Evolutionary conservation across 441 rosid genomes (phyloP).

Genomic region (Melastoma candidum): DNA sequence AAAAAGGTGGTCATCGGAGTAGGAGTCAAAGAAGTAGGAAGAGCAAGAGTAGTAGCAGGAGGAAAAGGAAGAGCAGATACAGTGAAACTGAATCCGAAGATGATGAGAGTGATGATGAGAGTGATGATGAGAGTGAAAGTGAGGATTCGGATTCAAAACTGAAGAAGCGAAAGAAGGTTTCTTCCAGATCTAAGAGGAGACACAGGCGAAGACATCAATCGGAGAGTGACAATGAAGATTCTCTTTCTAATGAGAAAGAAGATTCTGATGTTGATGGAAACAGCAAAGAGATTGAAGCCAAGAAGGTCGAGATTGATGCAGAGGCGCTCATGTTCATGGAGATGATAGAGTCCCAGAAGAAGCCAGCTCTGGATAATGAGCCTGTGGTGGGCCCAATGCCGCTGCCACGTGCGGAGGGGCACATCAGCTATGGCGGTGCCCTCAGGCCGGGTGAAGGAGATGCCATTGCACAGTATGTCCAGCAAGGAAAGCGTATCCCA

Average conservation of each 20-base stretch:
- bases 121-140: slow-evolving; percentile 15
- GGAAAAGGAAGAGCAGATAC: too few species aligned
- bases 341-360: slow-evolving; percentile 70
- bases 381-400: slow-evolving; percentile 82
- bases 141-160: slow-evolving; percentile 34
- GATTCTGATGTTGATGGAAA: slow-evolving; percentile 31
- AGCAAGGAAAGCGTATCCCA: slow-evolving; percentile 96
- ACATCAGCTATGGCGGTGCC: slow-evolving; percentile 91
- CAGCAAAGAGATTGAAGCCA: slow-evolving; percentile 27
- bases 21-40: too few species aligned
- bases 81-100: slow-evolving; percentile 18
- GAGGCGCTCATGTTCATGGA: slow-evolving; percentile 63
- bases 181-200: slow-evolving; percentile 20
- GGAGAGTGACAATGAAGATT: slow-evolving; percentile 11
- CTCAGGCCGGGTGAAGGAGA: slow-evolving; percentile 97
- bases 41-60: too few species aligned
- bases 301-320: slow-evolving; percentile 38
- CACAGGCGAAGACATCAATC: slow-evolving; percentile 10
- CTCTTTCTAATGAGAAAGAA: slow-evolving; percentile 15
- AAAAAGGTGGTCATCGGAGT: too few species aligned
- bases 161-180: slow-evolving; percentile 24
- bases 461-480: slow-evolving; percentile 92
- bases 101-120: slow-evolving; percentile 19
- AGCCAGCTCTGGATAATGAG: slow-evolving; percentile 52
- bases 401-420: slow-evolving; percentile 80